Percentiles rank a stretch among this genome's conserved stretches.
phyloP scores from a whole-genome alignment of 345 rosid species.

The Aethionema arabicum region DNA sequence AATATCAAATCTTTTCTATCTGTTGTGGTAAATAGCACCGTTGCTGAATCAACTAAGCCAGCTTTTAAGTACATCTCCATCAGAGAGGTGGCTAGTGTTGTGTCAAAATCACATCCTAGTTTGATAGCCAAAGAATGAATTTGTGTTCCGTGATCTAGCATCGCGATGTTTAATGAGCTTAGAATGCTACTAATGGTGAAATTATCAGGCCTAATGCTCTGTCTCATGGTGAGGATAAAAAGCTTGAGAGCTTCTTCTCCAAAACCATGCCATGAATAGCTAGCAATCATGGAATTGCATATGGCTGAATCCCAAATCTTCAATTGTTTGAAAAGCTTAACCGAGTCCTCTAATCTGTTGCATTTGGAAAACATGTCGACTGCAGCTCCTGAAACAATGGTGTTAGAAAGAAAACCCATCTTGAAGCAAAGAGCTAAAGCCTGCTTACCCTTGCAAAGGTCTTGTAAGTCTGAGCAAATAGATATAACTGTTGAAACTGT shows the following conservation, averaged over 20 bases:
- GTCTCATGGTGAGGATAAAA: slow-evolving; percentile 44
- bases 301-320: slow-evolving; percentile 51
- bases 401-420: slow-evolving; percentile 62
- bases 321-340: slow-evolving; percentile 51
- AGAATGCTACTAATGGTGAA: slow-evolving; percentile 59
- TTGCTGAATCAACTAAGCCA: slow-evolving; percentile 51
- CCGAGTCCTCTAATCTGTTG: slow-evolving; percentile 71
- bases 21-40: slow-evolving; percentile 46
- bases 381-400: slow-evolving; percentile 64
- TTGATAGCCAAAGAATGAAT: slow-evolving; percentile 64
- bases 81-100: slow-evolving; percentile 58
- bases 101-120: slow-evolving; percentile 52
- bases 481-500: slow-evolving; percentile 48
- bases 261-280: slow-evolving; percentile 56
- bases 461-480: slow-evolving; percentile 48
- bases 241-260: slow-evolving; percentile 47
- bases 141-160: slow-evolving; percentile 53
- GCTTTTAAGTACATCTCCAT: slow-evolving; percentile 58
- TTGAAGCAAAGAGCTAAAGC: slow-evolving; percentile 56
- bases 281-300: slow-evolving; percentile 60
- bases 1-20: slow-evolving; percentile 52
- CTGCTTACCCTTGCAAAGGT: slow-evolving; percentile 70
- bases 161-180: slow-evolving; percentile 43
- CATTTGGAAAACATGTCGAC: slow-evolving; percentile 81
- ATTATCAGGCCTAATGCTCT: slow-evolving; percentile 50